Evolutionary conservation across 805 yeast species (phyloP).

Genomic region (Schizosaccharomyces lindneri): DNA sequence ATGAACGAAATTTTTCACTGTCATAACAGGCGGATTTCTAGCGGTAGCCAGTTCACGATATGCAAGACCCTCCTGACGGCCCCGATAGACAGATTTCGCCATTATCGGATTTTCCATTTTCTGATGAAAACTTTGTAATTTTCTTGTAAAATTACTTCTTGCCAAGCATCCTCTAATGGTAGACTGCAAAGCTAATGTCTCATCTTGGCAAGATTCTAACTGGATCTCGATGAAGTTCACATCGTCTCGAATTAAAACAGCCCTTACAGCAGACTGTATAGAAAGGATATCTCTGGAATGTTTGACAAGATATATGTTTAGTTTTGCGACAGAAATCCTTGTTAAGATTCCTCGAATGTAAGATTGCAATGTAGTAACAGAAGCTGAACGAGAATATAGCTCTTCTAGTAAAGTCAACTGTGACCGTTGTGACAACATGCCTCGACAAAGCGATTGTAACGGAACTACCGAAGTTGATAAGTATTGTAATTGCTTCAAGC

Average conservation of each 20-base stretch:
- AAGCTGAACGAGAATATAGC: background rate
- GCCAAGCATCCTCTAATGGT: constrained; percentile 13
- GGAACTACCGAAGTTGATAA: constrained; percentile 5
- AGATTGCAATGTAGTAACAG: constrained; percentile 9
- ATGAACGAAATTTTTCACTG: constrained; percentile 52
- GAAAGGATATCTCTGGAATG: constrained; percentile 9
- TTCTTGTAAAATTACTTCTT: constrained; percentile 9
- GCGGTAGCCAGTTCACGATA: constrained; percentile 40
- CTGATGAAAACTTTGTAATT: constrained; percentile 24
- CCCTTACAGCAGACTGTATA: constrained; percentile 17
- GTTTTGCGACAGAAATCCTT: constrained; percentile 6
- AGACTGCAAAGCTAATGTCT: constrained; percentile 14
- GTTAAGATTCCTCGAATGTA: constrained; percentile 23
- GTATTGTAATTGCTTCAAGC: constrained; percentile 7
- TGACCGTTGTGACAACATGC: constrained; percentile 7
- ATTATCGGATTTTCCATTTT: constrained; percentile 37
- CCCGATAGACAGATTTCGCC: constrained; percentile 52
- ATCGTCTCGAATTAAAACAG: constrained; percentile 15
- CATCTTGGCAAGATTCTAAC: constrained; percentile 13
- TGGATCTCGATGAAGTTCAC: constrained; percentile 13
- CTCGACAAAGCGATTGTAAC: constrained; percentile 13
- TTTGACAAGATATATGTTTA: constrained; percentile 5
- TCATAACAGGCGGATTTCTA: constrained; percentile 53
- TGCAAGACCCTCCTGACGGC: constrained; percentile 42
- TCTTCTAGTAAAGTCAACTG: background rate